Percentiles rank a stretch among this genome's conserved stretches.
These are phyloP conservation scores for Teratosphaeria zuluensis DNA, from an alignment of 2,329 filamentous ascomycete species.

Conservation along the genomic window DNA sequence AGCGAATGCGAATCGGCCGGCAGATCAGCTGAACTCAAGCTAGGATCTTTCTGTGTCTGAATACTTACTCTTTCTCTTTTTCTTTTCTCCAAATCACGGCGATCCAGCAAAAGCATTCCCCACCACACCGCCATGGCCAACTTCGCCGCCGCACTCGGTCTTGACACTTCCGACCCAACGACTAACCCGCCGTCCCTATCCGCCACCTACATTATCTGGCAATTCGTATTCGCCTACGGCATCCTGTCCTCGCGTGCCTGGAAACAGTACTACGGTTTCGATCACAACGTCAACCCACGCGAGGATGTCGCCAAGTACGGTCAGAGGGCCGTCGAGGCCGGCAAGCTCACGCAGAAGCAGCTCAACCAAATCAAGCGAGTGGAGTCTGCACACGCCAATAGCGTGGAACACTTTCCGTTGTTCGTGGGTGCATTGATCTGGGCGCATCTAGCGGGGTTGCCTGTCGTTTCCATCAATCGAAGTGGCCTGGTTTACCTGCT, in stretches of 20 bases:
- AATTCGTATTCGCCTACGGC: slow-evolving; percentile 38
- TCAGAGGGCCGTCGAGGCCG: slow-evolving; percentile 28
- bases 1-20: not conserved
- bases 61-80: not conserved
- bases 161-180: not conserved
- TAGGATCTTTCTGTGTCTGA: not conserved
- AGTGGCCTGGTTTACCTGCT: slow-evolving; percentile 32
- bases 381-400: slow-evolving; percentile 39
- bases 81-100: not conserved
- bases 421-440: slow-evolving; percentile 31
- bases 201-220: slow-evolving; percentile 28
- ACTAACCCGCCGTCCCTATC: slow-evolving; percentile 13
- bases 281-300: slow-evolving; percentile 40
- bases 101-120: not conserved
- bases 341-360: slow-evolving; percentile 34
- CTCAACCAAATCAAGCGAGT: slow-evolving; percentile 36
- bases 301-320: slow-evolving; percentile 40
- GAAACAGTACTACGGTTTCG: slow-evolving; percentile 35
- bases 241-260: slow-evolving; percentile 34
- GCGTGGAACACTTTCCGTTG: slow-evolving; percentile 34
- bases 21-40: not conserved
- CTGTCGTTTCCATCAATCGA: slow-evolving; percentile 27
- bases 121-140: not conserved
- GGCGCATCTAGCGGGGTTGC: slow-evolving; percentile 32
- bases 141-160: not conserved